Conservation (phyloP, 2,329 filamentous ascomycete species). For the Diplodia corticola region DNA sequence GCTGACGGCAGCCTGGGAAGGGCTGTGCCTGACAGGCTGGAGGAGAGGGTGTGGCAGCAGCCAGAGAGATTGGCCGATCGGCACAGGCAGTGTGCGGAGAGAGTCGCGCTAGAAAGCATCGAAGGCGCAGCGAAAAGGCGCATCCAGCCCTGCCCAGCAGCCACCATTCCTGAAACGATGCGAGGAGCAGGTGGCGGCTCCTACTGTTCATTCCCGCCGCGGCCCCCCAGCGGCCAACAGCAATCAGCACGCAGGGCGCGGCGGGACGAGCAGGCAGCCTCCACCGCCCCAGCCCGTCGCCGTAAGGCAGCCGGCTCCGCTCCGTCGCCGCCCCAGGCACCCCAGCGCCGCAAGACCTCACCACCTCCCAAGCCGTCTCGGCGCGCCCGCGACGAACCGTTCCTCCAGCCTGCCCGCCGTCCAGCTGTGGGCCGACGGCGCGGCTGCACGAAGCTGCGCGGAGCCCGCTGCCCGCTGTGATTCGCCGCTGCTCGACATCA, state of each 20-base stretch:
- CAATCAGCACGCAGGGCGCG: neutral
- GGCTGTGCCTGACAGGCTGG: conserved; percentile 15
- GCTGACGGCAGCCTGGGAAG: neutral
- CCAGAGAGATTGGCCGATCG: conserved; percentile 1
- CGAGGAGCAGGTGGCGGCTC: conserved; percentile 11
- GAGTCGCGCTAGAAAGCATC: neutral
- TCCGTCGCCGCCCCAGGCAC: neutral
- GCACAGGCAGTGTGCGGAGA: neutral
- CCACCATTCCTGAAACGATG: neutral
- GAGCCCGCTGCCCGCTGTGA: neutral
- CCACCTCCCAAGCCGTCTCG: neutral
- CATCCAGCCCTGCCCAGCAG: neutral
- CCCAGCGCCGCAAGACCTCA: neutral
- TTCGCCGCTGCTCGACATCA: neutral
- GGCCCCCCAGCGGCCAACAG: neutral
- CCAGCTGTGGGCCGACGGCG: neutral
- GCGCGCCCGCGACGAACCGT: conserved; percentile 7
- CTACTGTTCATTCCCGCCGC: neutral
- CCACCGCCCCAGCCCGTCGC: neutral
- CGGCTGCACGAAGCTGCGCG: neutral
- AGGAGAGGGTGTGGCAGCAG: conserved; percentile 8
- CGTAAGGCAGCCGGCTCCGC: neutral
- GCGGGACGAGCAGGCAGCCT: neutral
- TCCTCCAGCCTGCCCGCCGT: too few relatives aligned
- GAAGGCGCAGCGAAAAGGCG: conserved; percentile 14